Evolutionary conservation across 2,329 filamentous ascomycete species (phyloP).

Genomic region (Chalaropsis ovoidea): DNA sequence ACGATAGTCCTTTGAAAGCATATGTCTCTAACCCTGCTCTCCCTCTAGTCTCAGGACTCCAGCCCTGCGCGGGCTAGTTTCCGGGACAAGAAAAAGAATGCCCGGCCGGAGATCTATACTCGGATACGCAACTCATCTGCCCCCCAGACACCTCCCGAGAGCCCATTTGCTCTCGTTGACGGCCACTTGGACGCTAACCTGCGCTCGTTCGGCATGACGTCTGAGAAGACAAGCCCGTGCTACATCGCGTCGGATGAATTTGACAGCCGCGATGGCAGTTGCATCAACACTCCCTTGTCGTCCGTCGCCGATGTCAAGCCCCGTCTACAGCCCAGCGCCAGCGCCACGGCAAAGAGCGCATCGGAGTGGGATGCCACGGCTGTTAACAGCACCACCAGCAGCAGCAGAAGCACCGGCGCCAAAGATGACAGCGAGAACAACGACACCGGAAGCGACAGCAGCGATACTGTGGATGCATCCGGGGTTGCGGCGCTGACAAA

Average conservation of each 20-base stretch:
- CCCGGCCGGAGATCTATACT: neutral
- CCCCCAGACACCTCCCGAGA: neutral
- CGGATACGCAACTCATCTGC: neutral
- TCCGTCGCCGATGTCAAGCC: neutral
- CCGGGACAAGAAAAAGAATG: neutral
- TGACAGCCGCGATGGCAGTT: neutral
- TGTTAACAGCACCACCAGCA: neutral
- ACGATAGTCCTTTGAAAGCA: neutral
- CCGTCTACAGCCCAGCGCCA: neutral
- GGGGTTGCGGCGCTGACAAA: neutral
- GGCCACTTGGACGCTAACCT: neutral
- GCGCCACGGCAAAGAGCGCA: neutral
- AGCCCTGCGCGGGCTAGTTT: neutral
- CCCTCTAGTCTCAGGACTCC: neutral
- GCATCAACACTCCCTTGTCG: neutral
- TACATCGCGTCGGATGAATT: neutral
- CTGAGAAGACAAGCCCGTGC: neutral
- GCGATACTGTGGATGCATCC: neutral
- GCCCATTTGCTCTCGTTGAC: neutral
- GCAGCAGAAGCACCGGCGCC: neutral
- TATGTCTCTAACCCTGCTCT: neutral
- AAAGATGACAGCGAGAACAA: neutral
- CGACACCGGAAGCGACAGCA: neutral
- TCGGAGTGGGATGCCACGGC: neutral
- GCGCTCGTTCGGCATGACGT: neutral